Evolutionary conservation across 1,139 yeast species (phyloP), one percentile per base, ranked within the genome.

Genomic region (Lodderomyces orthopsilosis): DNA sequence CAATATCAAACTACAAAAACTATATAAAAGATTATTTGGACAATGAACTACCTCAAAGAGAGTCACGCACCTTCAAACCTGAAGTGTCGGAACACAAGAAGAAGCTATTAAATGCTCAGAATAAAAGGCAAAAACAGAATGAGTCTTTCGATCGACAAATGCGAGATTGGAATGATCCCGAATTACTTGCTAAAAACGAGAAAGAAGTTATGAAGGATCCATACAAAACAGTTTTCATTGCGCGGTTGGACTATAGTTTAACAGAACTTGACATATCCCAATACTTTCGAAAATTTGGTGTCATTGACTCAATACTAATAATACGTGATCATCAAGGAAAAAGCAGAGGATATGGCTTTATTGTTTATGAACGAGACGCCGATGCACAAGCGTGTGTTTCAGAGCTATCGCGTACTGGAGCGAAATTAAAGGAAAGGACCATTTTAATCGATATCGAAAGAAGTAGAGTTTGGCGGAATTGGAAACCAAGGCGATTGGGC

Each of bases 271-370:
- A 88, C 40, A 59, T 93, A 15, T 82, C 82, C 30, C 74, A 75
- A 48, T 76, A 70, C 42, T 86, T 90, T 54, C 64, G 76, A 32
- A 70, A 70, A 49, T 88, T 68, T 63, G 97, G 97, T 0, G 76
- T 78, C 6, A 79, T 91, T 33, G 91, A 85, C 44, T 74, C 76
- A 4, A 70, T 84, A 1, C 68, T 91, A 21, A 74, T 90, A 2
- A 86, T 90, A 1, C 65, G 88, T 50, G 85, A 85, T 54, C 58
- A 56, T 2, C 56, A 69, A 0, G 77, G 77, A 24, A 75, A 77
- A 50, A 78, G 94, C 1, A 68, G 81, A 46, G 98, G 98, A 0
- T 93, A 93, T 58, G 98, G 87, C 1, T 93, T 93, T 59, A 69
- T 91, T 1, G 84, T 85, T 4, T 91, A 79, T 61, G 83, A 78